Evolutionary conservation across 768 basidiomycete species (phyloP).

Genomic region (Steccherinum ochraceum): DNA sequence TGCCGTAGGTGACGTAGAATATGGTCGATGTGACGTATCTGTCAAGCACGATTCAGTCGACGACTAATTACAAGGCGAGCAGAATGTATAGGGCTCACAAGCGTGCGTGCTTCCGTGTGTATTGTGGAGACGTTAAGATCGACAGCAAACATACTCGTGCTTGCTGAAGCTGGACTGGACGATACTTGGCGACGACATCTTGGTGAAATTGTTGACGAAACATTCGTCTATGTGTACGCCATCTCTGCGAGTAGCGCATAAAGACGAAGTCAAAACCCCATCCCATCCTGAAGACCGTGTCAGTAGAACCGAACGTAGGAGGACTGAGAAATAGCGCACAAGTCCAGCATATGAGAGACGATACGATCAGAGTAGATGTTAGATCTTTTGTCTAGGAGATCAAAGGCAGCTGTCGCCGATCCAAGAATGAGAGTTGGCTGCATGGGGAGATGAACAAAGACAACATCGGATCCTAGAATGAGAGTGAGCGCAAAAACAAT

Average conservation of each 20-base stretch:
- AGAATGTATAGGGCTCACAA: not conserved
- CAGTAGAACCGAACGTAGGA: not conserved
- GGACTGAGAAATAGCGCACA: conserved; percentile 1
- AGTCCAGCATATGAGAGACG: conserved; percentile 10
- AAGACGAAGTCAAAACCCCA: conserved; percentile 9
- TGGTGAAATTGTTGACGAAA: conserved; percentile 14
- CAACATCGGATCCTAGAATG: not conserved
- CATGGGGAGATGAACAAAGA: not conserved
- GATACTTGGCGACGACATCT: conserved; percentile 2
- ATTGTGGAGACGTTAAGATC: not conserved
- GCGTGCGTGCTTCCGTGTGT: not conserved
- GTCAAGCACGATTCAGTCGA: not conserved
- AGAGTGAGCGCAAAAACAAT: not conserved
- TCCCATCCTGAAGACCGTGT: conserved; percentile 1
- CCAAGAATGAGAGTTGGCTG: not conserved
- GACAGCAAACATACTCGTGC: not conserved
- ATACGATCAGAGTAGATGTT: conserved; percentile 20
- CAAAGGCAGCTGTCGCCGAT: conserved; percentile 11
- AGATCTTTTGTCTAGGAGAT: conserved; percentile 23
- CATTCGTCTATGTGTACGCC: conserved; percentile 7
- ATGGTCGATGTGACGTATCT: conserved; percentile 1
- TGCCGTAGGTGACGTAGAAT: conserved; percentile 3
- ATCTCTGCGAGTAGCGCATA: conserved; percentile 9
- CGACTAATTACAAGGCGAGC: not conserved
- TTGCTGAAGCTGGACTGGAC: not conserved